Conservation (phyloP, 2,329 filamentous ascomycete genomes). For the Simplicillium aogashimaense region DNA sequence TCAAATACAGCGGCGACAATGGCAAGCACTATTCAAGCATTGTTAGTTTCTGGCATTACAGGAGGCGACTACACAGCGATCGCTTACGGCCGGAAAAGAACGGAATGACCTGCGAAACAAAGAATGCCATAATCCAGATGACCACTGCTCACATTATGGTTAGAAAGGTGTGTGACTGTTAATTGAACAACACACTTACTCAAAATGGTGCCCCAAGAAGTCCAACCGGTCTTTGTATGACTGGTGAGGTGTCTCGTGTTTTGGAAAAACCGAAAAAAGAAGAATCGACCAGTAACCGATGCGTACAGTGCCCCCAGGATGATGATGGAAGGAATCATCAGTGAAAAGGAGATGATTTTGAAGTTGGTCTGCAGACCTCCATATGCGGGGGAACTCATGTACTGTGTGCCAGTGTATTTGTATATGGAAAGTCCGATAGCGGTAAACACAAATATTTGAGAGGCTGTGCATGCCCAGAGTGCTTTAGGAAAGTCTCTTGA, state of each 20-base stretch:
- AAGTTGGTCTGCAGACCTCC: background rate
- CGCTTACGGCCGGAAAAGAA: constrained; percentile 2
- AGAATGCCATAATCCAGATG: constrained; percentile 3
- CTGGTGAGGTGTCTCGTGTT: too few species aligned
- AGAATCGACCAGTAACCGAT: constrained; percentile 1
- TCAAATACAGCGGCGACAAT: constrained; percentile 4
- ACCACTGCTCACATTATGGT: background rate
- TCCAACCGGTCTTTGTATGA: background rate
- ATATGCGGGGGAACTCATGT: background rate
- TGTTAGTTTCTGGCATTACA: too few species aligned
- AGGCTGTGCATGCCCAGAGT: constrained; percentile 1
- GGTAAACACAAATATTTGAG: constrained; percentile 1
- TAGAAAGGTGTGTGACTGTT: too few species aligned
- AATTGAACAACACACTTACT: too few species aligned
- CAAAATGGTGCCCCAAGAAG: too few species aligned
- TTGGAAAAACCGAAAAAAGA: too few species aligned
- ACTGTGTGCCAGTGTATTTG: constrained; percentile 1
- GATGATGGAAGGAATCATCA: constrained; percentile 3
- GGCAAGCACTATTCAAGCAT: constrained; percentile 1
- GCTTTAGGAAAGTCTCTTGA: constrained; percentile 1
- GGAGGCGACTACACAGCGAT: background rate
- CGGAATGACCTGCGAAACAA: constrained; percentile 1
- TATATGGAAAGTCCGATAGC: constrained; percentile 4
- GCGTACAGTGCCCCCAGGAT: constrained; percentile 4
- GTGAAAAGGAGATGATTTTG: background rate